Evolutionary conservation across 177 flowering plant species (phyloP).

Genomic region (Vitis hybrid): DNA sequence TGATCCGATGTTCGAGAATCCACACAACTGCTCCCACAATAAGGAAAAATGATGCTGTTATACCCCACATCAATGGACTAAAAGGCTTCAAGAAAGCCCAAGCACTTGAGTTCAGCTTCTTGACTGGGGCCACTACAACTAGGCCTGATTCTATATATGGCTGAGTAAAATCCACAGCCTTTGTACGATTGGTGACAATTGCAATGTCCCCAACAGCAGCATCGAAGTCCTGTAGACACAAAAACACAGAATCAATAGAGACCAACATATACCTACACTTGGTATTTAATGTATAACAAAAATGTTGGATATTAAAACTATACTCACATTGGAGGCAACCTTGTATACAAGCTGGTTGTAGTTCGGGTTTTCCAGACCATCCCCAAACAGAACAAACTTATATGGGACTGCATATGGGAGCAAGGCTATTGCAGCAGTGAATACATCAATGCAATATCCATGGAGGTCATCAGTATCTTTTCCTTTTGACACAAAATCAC

Average conservation of each 20-base stretch:
- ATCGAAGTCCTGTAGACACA: slow-evolving; percentile 54
- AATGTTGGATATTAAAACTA: background rate
- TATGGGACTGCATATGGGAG: slow-evolving; percentile 48
- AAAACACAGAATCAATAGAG: background rate
- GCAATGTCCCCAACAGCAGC: slow-evolving; percentile 92
- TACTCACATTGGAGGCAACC: slow-evolving; percentile 40
- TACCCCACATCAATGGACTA: slow-evolving; percentile 69
- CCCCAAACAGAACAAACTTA: slow-evolving; percentile 43
- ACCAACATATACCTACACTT: background rate
- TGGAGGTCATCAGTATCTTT: slow-evolving; percentile 21
- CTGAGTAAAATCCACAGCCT: slow-evolving; percentile 82
- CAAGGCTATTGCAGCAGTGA: slow-evolving; percentile 40
- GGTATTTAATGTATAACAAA: background rate
- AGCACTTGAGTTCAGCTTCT: slow-evolving; percentile 54
- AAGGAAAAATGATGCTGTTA: slow-evolving; percentile 60
- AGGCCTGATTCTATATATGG: slow-evolving; percentile 90
- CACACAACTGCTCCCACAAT: slow-evolving; percentile 78
- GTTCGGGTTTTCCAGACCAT: slow-evolving; percentile 48
- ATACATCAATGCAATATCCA: slow-evolving; percentile 59
- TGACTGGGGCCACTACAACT: slow-evolving; percentile 82
- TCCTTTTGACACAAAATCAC: slow-evolving; percentile 29
- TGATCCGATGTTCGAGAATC: slow-evolving; percentile 86
- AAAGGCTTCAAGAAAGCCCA: slow-evolving; percentile 89
- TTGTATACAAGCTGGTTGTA: slow-evolving; percentile 36
- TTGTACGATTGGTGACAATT: slow-evolving; percentile 79